Conservation (phyloP, 2,329 filamentous ascomycete species). For the Aspergillus sp. region DNA sequence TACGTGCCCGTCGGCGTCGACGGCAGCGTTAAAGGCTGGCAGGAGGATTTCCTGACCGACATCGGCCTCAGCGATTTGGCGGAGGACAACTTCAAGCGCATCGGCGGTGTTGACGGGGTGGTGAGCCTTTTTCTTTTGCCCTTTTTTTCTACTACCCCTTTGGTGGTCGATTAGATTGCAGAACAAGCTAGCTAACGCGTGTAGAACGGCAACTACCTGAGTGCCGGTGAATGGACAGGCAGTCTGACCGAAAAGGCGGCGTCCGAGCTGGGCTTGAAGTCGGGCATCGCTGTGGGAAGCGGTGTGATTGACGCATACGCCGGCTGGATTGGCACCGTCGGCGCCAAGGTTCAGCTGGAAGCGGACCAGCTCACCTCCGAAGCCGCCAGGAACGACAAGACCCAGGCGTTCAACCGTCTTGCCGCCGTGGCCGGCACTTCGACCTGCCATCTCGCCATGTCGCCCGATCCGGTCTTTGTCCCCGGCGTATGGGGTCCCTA, state of each 20-base stretch:
- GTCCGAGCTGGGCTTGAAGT: conserved; percentile 69
- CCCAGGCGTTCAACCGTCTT: conserved; percentile 83
- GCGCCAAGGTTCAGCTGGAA: conserved; percentile 76
- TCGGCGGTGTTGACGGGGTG: conserved; percentile 91
- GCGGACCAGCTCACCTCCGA: conserved; percentile 58
- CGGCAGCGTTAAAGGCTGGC: conserved; percentile 95
- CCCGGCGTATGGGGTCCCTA: conserved; percentile 96
- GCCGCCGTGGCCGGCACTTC: conserved; percentile 94
- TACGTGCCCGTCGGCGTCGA: conserved; percentile 96
- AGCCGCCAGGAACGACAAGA: conserved; percentile 70
- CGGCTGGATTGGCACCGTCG: conserved; percentile 98
- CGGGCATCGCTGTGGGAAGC: conserved; percentile 85
- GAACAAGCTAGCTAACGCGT: conserved; percentile 4
- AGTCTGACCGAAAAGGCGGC: conserved; percentile 75
- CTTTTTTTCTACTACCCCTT: conserved; percentile 4
- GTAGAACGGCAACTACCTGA: conserved; percentile 85
- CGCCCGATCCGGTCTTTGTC: conserved; percentile 83
- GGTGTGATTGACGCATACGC: conserved; percentile 98
- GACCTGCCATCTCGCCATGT: conserved; percentile 96
- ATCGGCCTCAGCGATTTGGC: conserved; percentile 81
- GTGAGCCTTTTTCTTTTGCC: conserved; percentile 52
- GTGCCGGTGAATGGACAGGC: conserved; percentile 84
- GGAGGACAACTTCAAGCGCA: conserved; percentile 79
- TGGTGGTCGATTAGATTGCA: conserved; percentile 3
- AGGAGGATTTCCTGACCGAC: conserved; percentile 79